These are phyloP conservation scores for Ascochyta pisi DNA, from an alignment of 2,329 filamentous ascomycete species.

Conservation along the genomic window DNA sequence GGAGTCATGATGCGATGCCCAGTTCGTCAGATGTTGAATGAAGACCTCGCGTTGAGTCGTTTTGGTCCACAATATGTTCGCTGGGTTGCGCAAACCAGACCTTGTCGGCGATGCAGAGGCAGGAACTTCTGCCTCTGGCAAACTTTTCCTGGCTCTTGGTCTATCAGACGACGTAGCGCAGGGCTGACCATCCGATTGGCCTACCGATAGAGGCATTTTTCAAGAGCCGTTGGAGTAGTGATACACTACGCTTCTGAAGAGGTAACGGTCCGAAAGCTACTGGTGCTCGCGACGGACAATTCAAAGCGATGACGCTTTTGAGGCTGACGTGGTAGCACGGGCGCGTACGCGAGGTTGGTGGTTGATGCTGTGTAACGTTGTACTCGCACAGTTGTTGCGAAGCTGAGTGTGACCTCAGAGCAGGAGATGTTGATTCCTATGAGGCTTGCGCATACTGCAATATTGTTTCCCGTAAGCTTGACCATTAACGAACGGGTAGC, in stretches of 20 bases:
- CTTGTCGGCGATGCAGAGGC: conserved; percentile 10
- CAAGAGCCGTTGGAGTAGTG: background rate
- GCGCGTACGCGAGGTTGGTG: background rate
- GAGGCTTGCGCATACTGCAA: background rate
- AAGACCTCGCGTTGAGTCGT: conserved; percentile 29
- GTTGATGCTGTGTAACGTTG: conserved; percentile 1
- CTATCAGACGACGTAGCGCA: background rate
- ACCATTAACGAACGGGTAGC: background rate
- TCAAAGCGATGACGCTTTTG: conserved; percentile 1
- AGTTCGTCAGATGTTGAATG: conserved; percentile 32
- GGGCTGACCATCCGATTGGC: background rate
- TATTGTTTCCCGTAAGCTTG: background rate
- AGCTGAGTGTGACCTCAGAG: background rate
- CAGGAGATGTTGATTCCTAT: background rate
- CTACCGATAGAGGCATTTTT: background rate
- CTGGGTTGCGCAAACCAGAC: conserved; percentile 20
- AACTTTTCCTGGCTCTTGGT: background rate
- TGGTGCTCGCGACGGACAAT: background rate
- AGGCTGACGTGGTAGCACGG: conserved; percentile 7
- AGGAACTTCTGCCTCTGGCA: background rate
- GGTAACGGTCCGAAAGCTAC: conserved; percentile 3
- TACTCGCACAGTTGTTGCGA: background rate
- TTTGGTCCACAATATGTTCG: conserved; percentile 26
- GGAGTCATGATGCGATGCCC: conserved; percentile 40
- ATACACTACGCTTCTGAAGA: background rate